Evolutionary conservation across 768 basidiomycete species (phyloP), one percentile per base, ranked within the genome.

Genomic region (Termitomyces sp.): DNA sequence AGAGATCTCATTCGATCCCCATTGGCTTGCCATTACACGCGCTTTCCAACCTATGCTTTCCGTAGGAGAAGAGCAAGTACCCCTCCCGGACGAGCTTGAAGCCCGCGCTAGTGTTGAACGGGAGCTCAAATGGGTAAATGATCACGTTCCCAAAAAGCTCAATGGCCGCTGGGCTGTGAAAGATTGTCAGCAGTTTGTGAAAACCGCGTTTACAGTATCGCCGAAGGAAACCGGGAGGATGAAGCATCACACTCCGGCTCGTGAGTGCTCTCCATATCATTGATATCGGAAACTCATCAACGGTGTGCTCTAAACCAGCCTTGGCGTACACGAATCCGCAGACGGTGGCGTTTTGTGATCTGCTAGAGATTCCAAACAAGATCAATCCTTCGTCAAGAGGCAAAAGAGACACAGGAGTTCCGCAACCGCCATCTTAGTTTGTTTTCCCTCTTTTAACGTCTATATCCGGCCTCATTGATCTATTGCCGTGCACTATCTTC

Each of bases 11-110:
- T 97, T 83, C 69, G 94, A 98, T 66, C 86, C 87, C 0, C 85
- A 93, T 68, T 99, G 97, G 97, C 84, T 98, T 48, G 94, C 94
- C 0, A 93, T 99, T 66, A 86, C 85, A 6, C 88, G 91, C 6
- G 93, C 92, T 0, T 89, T 95, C 63, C 84, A 93, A 59, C 86
- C 87, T 0, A 88, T 80, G 73, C 81, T 98, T 60, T 86, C 88
- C 2, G 78, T 79, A 5, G 62, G 67, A 2, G 74, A 66, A 5
- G 62, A 65, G 0, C 88, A 88, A 60, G 68, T 68, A 0, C 64
- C 76, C 0, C 86, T 92, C 63, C 94, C 94, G 0, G 76, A 80
- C 0, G 79, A 81, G 51, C 70, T 72, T 0, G 69, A 81, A 15
- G 77, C 83, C 0, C 73, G 81, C 20, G 75, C 70, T 1, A 74